Percentiles rank a stretch among this genome's conserved stretches.
phyloP scores from a whole-genome alignment of 768 basidiomycete species.

The Tricholomella constricta region DNA sequence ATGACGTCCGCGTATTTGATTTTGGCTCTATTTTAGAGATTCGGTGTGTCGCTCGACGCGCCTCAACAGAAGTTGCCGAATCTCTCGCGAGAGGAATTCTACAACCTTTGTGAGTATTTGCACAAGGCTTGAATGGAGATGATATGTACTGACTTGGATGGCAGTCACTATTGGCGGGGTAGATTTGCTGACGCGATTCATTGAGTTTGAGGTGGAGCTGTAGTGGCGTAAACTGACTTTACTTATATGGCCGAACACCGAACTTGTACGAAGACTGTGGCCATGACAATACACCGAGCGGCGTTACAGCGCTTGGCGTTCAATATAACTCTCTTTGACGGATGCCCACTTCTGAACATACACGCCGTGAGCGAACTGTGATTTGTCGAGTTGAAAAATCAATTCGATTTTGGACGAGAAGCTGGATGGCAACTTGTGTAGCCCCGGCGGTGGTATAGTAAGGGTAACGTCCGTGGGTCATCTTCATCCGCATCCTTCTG shows the following conservation, averaged over 20 bases:
- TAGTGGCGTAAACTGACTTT: not conserved
- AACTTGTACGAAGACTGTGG: too few species aligned
- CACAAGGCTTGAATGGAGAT: not conserved
- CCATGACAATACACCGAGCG: not conserved
- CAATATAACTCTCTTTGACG: not conserved
- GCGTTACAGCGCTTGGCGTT: not conserved
- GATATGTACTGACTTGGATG: not conserved
- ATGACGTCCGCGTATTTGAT: not conserved
- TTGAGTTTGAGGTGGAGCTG: constrained; percentile 32
- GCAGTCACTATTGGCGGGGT: constrained; percentile 37
- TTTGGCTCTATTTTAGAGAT: constrained; percentile 25
- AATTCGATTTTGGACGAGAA: constrained; percentile 13
- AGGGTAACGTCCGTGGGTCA: constrained; percentile 43
- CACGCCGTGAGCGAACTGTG: too few species aligned
- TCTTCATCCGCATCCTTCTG: constrained; percentile 26
- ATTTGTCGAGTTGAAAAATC: not conserved
- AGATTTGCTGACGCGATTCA: constrained; percentile 35
- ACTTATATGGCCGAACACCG: too few species aligned
- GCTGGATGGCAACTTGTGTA: constrained; percentile 51
- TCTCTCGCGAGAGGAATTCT: constrained; percentile 39
- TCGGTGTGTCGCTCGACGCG: constrained; percentile 33
- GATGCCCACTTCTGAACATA: too few species aligned
- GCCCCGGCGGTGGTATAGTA: constrained; percentile 63
- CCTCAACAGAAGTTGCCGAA: constrained; percentile 33
- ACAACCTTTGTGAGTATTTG: constrained; percentile 36